These are phyloP conservation scores for Chlorella sp. DNA, from an alignment of 139 green algal genomes.

Conservation along the genomic window DNA sequence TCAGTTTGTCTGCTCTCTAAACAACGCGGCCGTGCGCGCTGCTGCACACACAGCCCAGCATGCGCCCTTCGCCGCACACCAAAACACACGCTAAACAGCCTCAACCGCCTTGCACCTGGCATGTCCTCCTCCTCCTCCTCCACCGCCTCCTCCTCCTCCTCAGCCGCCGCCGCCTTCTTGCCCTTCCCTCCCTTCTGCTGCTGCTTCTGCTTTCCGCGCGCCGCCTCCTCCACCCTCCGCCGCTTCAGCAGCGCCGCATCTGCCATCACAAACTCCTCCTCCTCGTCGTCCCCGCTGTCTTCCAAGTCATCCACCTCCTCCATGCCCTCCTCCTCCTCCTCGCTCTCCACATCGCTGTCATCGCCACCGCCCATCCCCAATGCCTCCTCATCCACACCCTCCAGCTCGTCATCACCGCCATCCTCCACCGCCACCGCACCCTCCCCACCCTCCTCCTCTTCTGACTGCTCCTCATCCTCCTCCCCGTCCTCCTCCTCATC, in stretches of 20 bases:
- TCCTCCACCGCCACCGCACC: background rate
- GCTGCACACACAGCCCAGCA: too few relatives aligned
- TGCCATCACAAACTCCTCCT: conserved; percentile 11
- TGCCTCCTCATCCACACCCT: background rate
- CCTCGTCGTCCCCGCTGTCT: conserved; percentile 10
- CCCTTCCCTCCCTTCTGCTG: too few relatives aligned
- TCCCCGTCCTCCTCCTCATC: conserved; percentile 14
- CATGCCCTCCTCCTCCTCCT: background rate
- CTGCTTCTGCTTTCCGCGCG: too few relatives aligned
- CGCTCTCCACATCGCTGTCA: background rate
- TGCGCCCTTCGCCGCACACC: too few relatives aligned
- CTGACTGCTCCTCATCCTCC: conserved; percentile 5
- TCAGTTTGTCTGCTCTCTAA: too few relatives aligned
- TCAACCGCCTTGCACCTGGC: too few relatives aligned
- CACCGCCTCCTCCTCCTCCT: too few relatives aligned
- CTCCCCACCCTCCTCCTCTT: background rate
- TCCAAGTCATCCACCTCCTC: conserved; percentile 1
- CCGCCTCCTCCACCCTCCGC: background rate
- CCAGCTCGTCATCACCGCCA: background rate
- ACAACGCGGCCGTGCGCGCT: too few relatives aligned
- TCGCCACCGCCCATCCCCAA: conserved; percentile 2
- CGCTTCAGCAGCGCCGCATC: background rate
- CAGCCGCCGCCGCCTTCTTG: too few relatives aligned
- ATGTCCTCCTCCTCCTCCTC: background rate
- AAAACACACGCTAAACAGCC: too few relatives aligned